These are phyloP conservation scores for Vitis riparia DNA, from an alignment of 164 flowering plant species.

Conservation along the genomic window DNA sequence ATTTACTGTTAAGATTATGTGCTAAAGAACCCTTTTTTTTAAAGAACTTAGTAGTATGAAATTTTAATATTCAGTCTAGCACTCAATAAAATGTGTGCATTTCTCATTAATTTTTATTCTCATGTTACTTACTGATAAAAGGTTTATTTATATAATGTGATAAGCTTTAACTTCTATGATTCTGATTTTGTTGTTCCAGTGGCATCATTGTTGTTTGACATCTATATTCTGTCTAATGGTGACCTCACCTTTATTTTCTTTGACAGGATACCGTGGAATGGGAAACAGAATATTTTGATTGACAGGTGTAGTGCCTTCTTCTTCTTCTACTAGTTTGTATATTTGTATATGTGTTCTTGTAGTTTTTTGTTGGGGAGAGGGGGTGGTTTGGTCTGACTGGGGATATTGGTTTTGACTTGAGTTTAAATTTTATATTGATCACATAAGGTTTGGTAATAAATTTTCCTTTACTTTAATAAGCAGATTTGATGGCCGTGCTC, in stretches of 20 bases:
- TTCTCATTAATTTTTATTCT: no score
- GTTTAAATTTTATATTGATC: background rate
- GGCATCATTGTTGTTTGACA: background rate
- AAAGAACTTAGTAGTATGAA: no score
- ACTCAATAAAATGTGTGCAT: no score
- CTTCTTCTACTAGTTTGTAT: background rate
- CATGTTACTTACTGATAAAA: no score
- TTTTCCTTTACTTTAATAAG: background rate
- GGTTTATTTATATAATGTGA: no score
- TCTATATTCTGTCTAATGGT: background rate
- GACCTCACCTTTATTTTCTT: background rate
- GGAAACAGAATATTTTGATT: conserved; percentile 81
- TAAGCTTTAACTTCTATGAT: no score
- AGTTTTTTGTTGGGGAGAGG: no score
- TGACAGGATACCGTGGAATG: conserved; percentile 96
- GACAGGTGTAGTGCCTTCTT: conserved; percentile 54
- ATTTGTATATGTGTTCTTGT: no score
- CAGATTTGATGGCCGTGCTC: conserved; percentile 98
- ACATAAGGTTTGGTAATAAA: background rate
- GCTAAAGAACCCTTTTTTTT: no score
- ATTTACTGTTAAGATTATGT: no score
- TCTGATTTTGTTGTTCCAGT: background rate
- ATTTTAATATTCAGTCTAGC: no score
- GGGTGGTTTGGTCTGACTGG: background rate
- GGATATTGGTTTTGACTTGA: background rate